Evolutionary conservation across 2,329 filamentous ascomycete genomes (phyloP).

Genomic region (Ceratocystis papillata): DNA sequence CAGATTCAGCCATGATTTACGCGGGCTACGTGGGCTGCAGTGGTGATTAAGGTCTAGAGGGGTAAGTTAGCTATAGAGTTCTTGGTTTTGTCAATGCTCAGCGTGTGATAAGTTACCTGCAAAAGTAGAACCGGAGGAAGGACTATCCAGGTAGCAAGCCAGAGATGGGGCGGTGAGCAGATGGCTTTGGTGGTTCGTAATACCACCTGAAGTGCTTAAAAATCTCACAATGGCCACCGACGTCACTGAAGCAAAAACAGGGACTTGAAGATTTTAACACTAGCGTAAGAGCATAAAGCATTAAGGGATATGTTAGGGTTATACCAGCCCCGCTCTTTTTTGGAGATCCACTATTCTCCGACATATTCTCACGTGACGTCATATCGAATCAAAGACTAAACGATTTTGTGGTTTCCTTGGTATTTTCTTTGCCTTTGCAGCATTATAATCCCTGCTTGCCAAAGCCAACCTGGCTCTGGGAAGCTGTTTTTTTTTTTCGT

Average conservation of each 20-base stretch:
- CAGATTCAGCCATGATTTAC: conserved; percentile 4
- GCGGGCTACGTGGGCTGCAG: background rate
- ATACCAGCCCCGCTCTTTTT: background rate
- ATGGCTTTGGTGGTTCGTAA: background rate
- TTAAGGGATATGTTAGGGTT: background rate
- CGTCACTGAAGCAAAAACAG: background rate
- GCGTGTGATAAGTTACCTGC: background rate
- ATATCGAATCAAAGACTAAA: background rate
- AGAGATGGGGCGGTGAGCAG: too few relatives aligned
- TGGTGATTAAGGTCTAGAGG: too few relatives aligned
- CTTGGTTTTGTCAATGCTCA: conserved; percentile 3
- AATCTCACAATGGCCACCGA: background rate
- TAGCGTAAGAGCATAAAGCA: background rate
- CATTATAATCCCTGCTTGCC: background rate
- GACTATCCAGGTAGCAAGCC: background rate
- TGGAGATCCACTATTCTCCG: background rate
- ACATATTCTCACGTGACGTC: background rate
- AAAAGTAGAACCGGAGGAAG: background rate
- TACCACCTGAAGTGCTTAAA: background rate
- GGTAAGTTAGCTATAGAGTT: background rate
- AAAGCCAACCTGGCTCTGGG: background rate
- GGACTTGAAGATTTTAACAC: conserved; percentile 3
- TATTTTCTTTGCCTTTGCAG: background rate
- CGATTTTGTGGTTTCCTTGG: background rate
- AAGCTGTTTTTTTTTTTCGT: background rate